Conservation (phyloP, 441 rosid genomes). For the Pelargonium citronellum region DNA sequence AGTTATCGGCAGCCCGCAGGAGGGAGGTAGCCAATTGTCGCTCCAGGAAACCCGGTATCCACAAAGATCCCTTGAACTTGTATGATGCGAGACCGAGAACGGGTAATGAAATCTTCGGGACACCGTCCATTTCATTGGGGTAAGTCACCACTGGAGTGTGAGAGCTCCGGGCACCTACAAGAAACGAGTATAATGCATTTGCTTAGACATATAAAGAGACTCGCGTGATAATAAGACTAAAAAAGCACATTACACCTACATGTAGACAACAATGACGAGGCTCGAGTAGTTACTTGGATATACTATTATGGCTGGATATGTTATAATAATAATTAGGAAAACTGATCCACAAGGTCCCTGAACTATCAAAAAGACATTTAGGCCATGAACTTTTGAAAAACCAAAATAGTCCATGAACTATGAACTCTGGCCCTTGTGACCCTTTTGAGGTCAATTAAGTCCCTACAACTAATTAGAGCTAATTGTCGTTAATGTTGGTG, state of each 20-base stretch:
- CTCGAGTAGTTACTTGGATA: too few species aligned
- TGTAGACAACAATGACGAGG: too few species aligned
- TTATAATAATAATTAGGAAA: too few species aligned
- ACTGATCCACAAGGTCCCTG: too few species aligned
- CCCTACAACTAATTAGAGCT: too few species aligned
- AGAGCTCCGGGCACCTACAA: constrained; percentile 35
- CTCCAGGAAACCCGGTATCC: constrained; percentile 47
- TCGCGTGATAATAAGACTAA: background rate
- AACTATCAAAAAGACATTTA: too few species aligned
- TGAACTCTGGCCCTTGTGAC: too few species aligned
- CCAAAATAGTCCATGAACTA: too few species aligned
- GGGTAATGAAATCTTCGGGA: constrained; percentile 44
- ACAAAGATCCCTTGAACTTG: constrained; percentile 63
- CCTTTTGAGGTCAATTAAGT: too few species aligned
- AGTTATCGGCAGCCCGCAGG: constrained; percentile 44
- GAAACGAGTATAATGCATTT: constrained; percentile 10
- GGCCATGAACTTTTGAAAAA: too few species aligned
- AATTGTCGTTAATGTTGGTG: too few species aligned
- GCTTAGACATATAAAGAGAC: background rate
- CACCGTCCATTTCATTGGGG: constrained; percentile 32
- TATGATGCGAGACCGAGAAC: constrained; percentile 66
- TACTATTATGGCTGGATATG: too few species aligned
- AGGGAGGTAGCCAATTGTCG: constrained; percentile 39
- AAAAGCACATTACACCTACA: background rate
- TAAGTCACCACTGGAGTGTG: constrained; percentile 24